These are phyloP conservation scores for Diaporthe aspalathi DNA, from an alignment of 2,329 filamentous ascomycete species.

Conservation along the genomic window DNA sequence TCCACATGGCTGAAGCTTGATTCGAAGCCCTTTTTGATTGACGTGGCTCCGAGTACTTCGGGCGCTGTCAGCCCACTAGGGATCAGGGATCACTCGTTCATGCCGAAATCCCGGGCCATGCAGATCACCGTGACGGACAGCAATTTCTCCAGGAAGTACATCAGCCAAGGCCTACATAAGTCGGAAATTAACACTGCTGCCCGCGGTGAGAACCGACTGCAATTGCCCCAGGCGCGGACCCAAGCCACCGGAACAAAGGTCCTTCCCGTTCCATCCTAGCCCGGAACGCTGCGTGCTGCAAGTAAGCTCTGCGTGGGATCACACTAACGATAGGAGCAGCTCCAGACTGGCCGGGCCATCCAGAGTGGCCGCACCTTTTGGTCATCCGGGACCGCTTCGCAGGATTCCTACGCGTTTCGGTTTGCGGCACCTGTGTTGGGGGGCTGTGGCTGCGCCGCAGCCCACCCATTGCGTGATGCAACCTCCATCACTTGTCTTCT, in stretches of 20 bases:
- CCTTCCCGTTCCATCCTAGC: slow-evolving; percentile 28
- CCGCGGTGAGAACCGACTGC: too few species aligned
- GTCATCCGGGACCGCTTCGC: not conserved
- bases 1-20: not conserved
- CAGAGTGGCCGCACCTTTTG: not conserved
- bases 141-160: not conserved
- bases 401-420: slow-evolving; percentile 21
- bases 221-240: slow-evolving; percentile 1
- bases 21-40: too few species aligned
- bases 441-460: slow-evolving; percentile 5
- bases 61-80: not conserved
- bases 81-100: not conserved
- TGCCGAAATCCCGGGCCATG: not conserved
- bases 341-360: not conserved
- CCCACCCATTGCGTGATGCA: not conserved
- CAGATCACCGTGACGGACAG: not conserved
- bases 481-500: not conserved
- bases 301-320: slow-evolving; percentile 6
- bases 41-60: not conserved
- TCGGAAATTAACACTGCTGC: slow-evolving; percentile 3
- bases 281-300: slow-evolving; percentile 4
- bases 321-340: slow-evolving; percentile 10
- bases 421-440: not conserved
- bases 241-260: slow-evolving; percentile 15
- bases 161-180: not conserved